Evolutionary conservation across 2,329 filamentous ascomycete genomes (phyloP).

Genomic region (Kalmusia sp.): DNA sequence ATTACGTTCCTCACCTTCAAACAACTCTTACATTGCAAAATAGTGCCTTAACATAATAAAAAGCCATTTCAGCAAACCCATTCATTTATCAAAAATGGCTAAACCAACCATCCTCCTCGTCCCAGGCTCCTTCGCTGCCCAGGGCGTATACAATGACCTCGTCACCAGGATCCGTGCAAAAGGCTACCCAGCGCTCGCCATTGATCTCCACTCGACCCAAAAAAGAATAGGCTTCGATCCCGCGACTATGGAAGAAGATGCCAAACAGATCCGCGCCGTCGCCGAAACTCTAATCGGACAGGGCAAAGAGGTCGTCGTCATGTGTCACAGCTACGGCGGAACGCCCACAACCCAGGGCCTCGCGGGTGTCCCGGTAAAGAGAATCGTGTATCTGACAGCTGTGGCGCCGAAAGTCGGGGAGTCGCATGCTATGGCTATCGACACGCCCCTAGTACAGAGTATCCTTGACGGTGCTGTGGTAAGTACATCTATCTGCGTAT

Average conservation of each 20-base stretch:
- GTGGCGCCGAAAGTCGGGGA: constrained; percentile 19
- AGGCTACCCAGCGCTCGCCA: constrained; percentile 19
- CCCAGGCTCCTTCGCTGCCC: constrained; percentile 27
- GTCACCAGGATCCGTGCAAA: constrained; percentile 11
- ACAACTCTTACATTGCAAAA: too few relatives aligned
- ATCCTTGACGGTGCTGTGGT: constrained; percentile 8
- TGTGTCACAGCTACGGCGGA: constrained; percentile 25
- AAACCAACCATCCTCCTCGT: constrained; percentile 28
- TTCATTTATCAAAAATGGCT: background rate
- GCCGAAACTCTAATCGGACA: constrained; percentile 27
- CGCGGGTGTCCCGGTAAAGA: constrained; percentile 15
- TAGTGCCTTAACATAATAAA: too few relatives aligned
- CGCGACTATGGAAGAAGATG: constrained; percentile 35
- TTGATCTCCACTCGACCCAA: constrained; percentile 21
- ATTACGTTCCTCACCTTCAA: too few relatives aligned
- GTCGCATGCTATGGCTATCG: constrained; percentile 13
- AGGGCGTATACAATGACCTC: constrained; percentile 17
- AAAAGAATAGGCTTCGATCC: constrained; percentile 19
- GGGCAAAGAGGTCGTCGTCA: constrained; percentile 39
- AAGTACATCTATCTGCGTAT: constrained; percentile 3
- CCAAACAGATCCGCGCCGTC: constrained; percentile 27
- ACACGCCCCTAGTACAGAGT: background rate
- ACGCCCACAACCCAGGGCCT: constrained; percentile 19
- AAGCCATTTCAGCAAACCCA: too few relatives aligned
- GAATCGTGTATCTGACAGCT: constrained; percentile 24